Evolutionary conservation across 305 asterid genomes (phyloP).

Genomic region (Solanum aculeatissimum): DNA sequence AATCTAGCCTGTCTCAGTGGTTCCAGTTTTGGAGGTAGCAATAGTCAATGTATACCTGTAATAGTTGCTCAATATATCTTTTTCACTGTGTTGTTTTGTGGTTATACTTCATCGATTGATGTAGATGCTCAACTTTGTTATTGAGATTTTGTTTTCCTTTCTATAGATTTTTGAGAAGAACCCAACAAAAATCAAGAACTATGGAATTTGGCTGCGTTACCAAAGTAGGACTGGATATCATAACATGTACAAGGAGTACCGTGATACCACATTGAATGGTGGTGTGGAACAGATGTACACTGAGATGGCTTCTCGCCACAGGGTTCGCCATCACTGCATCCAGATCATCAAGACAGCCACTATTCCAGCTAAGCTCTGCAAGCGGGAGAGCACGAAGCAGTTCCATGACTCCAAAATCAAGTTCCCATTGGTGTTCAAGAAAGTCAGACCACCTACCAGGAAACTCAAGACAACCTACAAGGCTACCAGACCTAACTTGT

Average conservation of each 20-base stretch:
- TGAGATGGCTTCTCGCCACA: slow-evolving; percentile 90
- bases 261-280: slow-evolving; percentile 74
- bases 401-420: slow-evolving; percentile 76
- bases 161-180: slow-evolving; percentile 65
- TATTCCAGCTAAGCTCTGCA: slow-evolving; percentile 71
- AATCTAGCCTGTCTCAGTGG: neutral
- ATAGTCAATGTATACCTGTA: neutral
- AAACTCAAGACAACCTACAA: slow-evolving; percentile 86
- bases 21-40: neutral
- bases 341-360: slow-evolving; percentile 84
- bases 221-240: slow-evolving; percentile 84
- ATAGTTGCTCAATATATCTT: neutral
- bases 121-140: neutral
- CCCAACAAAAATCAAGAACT: slow-evolving; percentile 78
- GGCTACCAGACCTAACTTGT: slow-evolving; percentile 75
- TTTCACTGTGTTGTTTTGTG: neutral
- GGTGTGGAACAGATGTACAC: slow-evolving; percentile 79
- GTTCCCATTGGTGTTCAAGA: slow-evolving; percentile 62
- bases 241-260: slow-evolving; percentile 85
- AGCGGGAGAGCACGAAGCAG: slow-evolving; percentile 70
- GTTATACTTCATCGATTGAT: neutral
- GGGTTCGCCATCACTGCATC: slow-evolving; percentile 72
- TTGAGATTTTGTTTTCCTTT: neutral
- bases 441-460: slow-evolving; percentile 80
- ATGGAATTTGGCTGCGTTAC: slow-evolving; percentile 75